Evolutionary conservation across 2,329 filamentous ascomycete species (phyloP).

Genomic region (Phyllosticta paracitricarpa): DNA sequence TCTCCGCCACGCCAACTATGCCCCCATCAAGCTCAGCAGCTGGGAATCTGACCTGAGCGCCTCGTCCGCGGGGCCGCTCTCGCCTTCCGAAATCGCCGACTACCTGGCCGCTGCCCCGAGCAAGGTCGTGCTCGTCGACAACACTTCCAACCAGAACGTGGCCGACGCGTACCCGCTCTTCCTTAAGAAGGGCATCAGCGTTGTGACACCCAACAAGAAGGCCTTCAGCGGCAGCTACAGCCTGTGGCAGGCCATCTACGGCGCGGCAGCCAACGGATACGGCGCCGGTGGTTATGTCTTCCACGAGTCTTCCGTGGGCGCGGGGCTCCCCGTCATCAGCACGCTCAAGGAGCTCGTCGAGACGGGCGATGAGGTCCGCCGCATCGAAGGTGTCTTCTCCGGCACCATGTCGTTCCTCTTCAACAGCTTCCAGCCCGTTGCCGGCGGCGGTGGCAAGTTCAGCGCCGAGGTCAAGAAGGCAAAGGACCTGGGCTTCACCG

Average conservation of each 20-base stretch:
- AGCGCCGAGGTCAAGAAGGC: slow-evolving; percentile 86
- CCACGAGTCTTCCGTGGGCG: slow-evolving; percentile 91
- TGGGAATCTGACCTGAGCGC: slow-evolving; percentile 52
- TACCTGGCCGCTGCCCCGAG: slow-evolving; percentile 71
- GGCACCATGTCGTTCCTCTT: slow-evolving; percentile 98
- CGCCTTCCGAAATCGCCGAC: slow-evolving; percentile 59
- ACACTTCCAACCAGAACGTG: slow-evolving; percentile 83
- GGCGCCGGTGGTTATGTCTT: slow-evolving; percentile 62
- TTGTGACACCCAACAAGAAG: slow-evolving; percentile 98
- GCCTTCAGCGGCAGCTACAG: slow-evolving; percentile 75
- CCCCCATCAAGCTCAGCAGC: slow-evolving; percentile 52
- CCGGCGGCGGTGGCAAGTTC: slow-evolving; percentile 69
- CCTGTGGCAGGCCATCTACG: slow-evolving; percentile 83
- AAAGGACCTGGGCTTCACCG: slow-evolving; percentile 85
- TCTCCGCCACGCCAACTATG: slow-evolving; percentile 64
- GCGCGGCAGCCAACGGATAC: slow-evolving; percentile 54
- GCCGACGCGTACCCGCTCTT: slow-evolving; percentile 76
- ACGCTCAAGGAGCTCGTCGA: slow-evolving; percentile 90
- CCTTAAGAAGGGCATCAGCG: slow-evolving; percentile 70
- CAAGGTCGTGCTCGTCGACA: slow-evolving; percentile 81
- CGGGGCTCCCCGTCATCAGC: slow-evolving; percentile 85
- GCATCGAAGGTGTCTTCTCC: slow-evolving; percentile 94
- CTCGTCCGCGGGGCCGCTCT: slow-evolving; percentile 55
- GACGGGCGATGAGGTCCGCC: slow-evolving; percentile 82
- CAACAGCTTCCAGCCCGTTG: slow-evolving; percentile 85